Evolutionary conservation across 2,329 filamentous ascomycete species (phyloP), one percentile per base, ranked within the genome.

Genomic region (Alternaria viburni): DNA sequence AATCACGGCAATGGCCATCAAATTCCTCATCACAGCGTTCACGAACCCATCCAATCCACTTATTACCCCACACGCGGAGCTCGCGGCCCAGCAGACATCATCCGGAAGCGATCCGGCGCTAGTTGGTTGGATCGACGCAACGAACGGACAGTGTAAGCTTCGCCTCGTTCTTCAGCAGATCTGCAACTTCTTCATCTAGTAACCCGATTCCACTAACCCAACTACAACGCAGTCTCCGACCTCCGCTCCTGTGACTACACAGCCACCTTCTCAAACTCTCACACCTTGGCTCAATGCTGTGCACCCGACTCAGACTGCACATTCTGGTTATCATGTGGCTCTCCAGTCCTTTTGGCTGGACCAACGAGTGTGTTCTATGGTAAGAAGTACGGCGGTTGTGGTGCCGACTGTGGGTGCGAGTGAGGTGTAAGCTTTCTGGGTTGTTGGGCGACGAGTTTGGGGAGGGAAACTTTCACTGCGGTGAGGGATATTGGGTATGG

Each of bases 361-460:
- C 62, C 68, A 11, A 71, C 73, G 4, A 66, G 61, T 19, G 47
- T 75, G n/a, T 62, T 64, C 17, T 75, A 70, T 49, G 71, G 73
- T 21, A 56, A 67, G 43, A 71, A 69, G 13, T 69, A 74, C 72
- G 12, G 72, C 57, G 17, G 64, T 73, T 12, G 58, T 74, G 23
- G 66, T 74, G 12, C 47, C 62, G 6, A 70, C 66, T 4, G 56
- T 67, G 5, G 72, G 71, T n/a, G 69, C 69, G 7, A 62, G 36
- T 21, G 64, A 30, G 7, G 69, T 61, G 46, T 54, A 10, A 67
- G 59, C 10, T 69, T 67, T 54, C 19, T 75, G 30, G 73, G 67
- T 5, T 75, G 73, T 46, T 75, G 73, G 71, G 67, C 68, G 7
- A 72, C 71, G 32, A 65, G 57, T 25, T 45, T 72, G 47, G 73